Conservation (phyloP, 192 early-diverging fungal genomes). For the Helicostylum pulchrum region DNA sequence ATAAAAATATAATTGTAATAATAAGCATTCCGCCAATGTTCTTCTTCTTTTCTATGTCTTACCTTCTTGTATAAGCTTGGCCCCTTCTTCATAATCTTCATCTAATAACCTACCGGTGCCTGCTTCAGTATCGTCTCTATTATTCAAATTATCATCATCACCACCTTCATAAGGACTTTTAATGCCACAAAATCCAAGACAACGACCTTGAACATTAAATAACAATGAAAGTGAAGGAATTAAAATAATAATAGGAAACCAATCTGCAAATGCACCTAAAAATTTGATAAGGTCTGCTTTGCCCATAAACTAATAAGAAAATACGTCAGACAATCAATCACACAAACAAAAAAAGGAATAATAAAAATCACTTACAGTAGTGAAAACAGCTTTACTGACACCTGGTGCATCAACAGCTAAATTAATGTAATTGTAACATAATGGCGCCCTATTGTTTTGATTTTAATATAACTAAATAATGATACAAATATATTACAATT, state of each 20-base stretch:
- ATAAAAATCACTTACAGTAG: conserved; percentile 31
- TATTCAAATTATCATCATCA: conserved; percentile 34
- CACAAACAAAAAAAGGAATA: neutral
- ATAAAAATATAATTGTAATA: neutral
- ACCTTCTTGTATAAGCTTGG: conserved; percentile 32
- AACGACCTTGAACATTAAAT: conserved; percentile 81
- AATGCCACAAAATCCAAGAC: conserved; percentile 62
- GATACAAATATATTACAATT: neutral
- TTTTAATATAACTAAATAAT: neutral
- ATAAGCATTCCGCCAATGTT: neutral
- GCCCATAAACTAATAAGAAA: conserved; percentile 60
- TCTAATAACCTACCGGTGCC: conserved; percentile 6
- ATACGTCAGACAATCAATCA: neutral
- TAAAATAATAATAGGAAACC: conserved; percentile 84
- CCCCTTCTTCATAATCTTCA: conserved; percentile 33
- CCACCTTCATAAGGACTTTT: conserved; percentile 40
- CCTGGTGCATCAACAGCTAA: conserved; percentile 48
- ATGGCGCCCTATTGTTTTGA: conserved; percentile 52
- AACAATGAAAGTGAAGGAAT: conserved; percentile 71
- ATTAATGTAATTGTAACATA: conserved; percentile 95
- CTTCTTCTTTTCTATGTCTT: neutral
- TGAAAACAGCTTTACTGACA: conserved; percentile 42
- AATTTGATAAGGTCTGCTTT: conserved; percentile 86
- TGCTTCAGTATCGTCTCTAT: conserved; percentile 33
- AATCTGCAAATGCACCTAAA: conserved; percentile 85